phyloP scores from a whole-genome alignment of 257 asterid genomes.

The Solanum pinnatisectum region DNA sequence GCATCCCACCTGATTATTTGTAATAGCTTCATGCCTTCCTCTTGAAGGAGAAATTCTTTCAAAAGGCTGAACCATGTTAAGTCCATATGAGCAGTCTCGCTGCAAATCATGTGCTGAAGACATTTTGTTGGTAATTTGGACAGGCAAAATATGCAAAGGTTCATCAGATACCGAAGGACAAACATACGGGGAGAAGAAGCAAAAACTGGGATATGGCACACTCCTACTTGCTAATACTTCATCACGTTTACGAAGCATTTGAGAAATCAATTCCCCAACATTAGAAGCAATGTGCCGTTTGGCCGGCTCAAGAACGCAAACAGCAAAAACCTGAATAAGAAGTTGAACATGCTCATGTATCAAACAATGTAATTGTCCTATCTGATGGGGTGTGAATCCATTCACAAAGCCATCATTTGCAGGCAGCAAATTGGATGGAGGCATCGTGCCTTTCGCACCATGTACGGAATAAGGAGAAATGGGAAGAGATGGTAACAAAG shows the following conservation, averaged over 20 bases:
- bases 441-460: conserved; percentile 32
- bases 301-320: conserved; percentile 74
- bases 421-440: conserved; percentile 31
- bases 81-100: conserved; percentile 25
- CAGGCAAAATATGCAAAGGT: conserved; percentile 23
- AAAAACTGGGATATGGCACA: conserved; percentile 64
- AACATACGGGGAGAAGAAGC: conserved; percentile 59
- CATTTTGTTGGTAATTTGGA: conserved; percentile 16
- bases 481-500: conserved; percentile 64
- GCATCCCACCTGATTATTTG: conserved; percentile 24
- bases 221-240: conserved; percentile 54
- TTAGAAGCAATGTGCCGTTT: conserved; percentile 52
- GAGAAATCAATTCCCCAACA: conserved; percentile 54
- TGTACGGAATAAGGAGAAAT: conserved; percentile 31
- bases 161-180: conserved; percentile 56
- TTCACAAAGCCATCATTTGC: conserved; percentile 41
- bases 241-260: conserved; percentile 43
- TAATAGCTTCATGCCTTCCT: conserved; percentile 16
- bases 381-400: conserved; percentile 84
- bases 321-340: conserved; percentile 78
- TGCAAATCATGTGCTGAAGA: conserved; percentile 15
- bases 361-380: conserved; percentile 84
- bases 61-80: conserved; percentile 23
- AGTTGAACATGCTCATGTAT: conserved; percentile 93
- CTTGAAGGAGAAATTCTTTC: conserved; percentile 16